Conservation (phyloP, 2,329 filamentous ascomycete genomes). For the Balansia obtecta region DNA sequence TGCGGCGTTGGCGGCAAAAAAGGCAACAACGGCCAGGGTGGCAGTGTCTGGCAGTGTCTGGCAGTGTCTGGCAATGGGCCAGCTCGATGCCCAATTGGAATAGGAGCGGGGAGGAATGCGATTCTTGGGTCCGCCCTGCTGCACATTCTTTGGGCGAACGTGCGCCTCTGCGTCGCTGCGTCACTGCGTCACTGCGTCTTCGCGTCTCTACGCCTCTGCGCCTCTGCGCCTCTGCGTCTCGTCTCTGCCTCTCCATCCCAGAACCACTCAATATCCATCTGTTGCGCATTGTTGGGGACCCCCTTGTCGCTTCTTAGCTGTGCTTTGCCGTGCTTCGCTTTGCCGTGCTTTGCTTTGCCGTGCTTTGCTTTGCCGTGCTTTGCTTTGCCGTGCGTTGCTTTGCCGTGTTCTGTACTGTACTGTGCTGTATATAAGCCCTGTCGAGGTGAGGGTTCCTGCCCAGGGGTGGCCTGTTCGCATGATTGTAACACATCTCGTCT, state of each 20-base stretch:
- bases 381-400: not conserved
- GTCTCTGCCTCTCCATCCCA: not conserved
- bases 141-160: not conserved
- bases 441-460: not conserved
- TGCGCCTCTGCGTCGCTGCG: not conserved
- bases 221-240: not conserved
- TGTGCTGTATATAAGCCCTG: not conserved
- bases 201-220: too few species aligned
- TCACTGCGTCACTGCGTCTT: too few species aligned
- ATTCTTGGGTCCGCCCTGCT: not conserved
- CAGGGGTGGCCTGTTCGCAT: not conserved
- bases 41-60: too few species aligned
- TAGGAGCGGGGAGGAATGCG: not conserved
- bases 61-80: conserved; percentile 3
- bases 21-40: conserved; percentile 3
- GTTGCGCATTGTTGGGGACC: too few species aligned
- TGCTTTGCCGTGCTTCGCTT: too few species aligned
- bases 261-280: too few species aligned
- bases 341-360: not conserved
- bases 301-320: too few species aligned
- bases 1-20: conserved; percentile 1
- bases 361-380: too few species aligned
- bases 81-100: conserved; percentile 4
- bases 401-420: not conserved
- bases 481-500: not conserved